Evolutionary conservation across 1,284 basidiomycete species (phyloP), one percentile per base, ranked within the genome.

Genomic region (Papiliotrema flavescens): DNA sequence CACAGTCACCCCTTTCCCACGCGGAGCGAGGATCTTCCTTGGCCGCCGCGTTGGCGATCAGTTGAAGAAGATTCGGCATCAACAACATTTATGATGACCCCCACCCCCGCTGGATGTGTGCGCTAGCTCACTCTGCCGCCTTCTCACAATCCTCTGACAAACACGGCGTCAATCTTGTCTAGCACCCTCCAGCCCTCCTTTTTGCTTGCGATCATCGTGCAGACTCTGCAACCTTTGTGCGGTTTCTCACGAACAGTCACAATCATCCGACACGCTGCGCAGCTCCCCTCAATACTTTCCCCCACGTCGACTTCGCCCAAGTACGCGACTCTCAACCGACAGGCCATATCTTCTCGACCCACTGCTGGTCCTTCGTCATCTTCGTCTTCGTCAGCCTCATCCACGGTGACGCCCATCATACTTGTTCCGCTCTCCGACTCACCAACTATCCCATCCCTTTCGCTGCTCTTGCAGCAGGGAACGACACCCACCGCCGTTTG

Each of bases 401-500:
- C 53, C n/a, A 49, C 57, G 19, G 32, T 61, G n/a, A 62, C 67
- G 9, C 66, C 65, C 26, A 70, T 77, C 49, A 59, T 76, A 41
- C 67, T 77, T 26, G 67, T 75, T 13, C 75, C 75, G 0, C 60
- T 77, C 2, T 69, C 66, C 20, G 73, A 75, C 51, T 66, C 70
- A 0, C 73, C 73, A 0, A 61, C 70, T 5, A 61, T 76, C 23
- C 75, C 75, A 1, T 74, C 74, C 0, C 62, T 76, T 9, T 72
- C 70, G 0, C 62, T 77, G 8, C 60, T 76, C 3, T 49, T 71
- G 3, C 51, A 69, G 15, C 67, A 70, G 34, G 74, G 73, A 1
- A 75, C 74, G 0, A 76, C 75, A 0, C 72, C 75, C 0, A 66
- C 71, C 0, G 75, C 75, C 3, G 74, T 77, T 9, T 75, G 73